Base-by-base conservation (phyloP, 2,329 filamentous ascomycete genomes). In the Samsoniella hepiali region DNA sequence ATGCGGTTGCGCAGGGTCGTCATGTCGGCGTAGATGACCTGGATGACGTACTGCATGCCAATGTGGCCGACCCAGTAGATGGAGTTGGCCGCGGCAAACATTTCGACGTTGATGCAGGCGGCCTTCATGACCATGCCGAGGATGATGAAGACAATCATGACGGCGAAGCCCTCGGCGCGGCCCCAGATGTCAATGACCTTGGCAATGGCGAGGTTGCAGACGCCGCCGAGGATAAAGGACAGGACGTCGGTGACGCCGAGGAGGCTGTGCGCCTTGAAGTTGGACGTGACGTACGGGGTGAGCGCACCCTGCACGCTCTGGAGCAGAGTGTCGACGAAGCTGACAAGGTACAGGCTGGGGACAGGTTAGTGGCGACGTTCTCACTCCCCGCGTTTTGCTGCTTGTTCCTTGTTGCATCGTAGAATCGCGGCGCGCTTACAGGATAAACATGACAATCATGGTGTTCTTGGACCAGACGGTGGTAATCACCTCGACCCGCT, bases 221-320 rank as follows among this genome's bases (percentile, higher is more conserved):
- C 73, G 49, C 75, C 77, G 51, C 74, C 73, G 13, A 80, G 71
- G 50, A 79, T 72, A 57, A 72, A 73, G 60, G 88, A 84, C 15
- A 90, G 81, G 32, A 90, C 86, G 58, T 83, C 77, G 50, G 89
- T 83, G 0, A 86, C 88, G 3, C 86, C 84, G n/a, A 90, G 79
- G 40, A 91, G 78, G 13, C 87, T 88, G 70, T 90, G 88, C 56
- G 81, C 79, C 45, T 78, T 78, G 70, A 90, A 91, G 3, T 82
- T 79, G 64, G 86, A 89, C 1, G 88, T 90, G 36, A 89, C 84
- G 74, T 87, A 90, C 40, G 85, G 82, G 17, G 82, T 81, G 55
- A 90, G 76, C 40, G 84, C 82, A 58, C 78, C 68, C 56, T 78
- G 72, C 62, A 79, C 71, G 38, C 72, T 71, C 13, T 71, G 67